These are phyloP conservation scores for Jaltomata sinuosa DNA, from an alignment of 257 asterid genomes.

Conservation along the genomic window DNA sequence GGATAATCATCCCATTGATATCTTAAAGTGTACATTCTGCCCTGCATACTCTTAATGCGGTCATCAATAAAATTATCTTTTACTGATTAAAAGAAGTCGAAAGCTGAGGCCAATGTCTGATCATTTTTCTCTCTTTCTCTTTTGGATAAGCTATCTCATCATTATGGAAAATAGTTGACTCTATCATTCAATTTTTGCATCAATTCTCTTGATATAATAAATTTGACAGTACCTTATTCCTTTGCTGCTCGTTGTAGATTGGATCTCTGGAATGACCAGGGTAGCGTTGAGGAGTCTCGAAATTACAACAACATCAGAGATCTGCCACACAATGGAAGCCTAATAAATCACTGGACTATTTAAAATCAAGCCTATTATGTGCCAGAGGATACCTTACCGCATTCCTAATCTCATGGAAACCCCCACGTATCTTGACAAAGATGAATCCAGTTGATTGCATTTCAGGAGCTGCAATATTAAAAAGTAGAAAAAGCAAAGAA, in stretches of 20 bases:
- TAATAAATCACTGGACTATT: not conserved
- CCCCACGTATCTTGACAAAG: conserved; percentile 87
- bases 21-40: not conserved
- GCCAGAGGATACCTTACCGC: conserved; percentile 42
- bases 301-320: conserved; percentile 83
- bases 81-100: not conserved
- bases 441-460: conserved; percentile 50
- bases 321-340: conserved; percentile 31
- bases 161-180: not conserved
- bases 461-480: conserved; percentile 48
- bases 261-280: conserved; percentile 86
- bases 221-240: conserved; percentile 65
- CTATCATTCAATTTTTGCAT: not conserved
- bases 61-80: not conserved
- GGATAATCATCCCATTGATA: not conserved
- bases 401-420: conserved; percentile 92
- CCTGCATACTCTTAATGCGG: not conserved
- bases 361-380: not conserved
- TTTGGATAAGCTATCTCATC: not conserved
- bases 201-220: not conserved
- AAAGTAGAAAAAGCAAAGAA: not conserved
- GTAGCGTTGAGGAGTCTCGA: conserved; percentile 94
- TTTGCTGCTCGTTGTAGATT: conserved; percentile 94
- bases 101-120: not conserved
- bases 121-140: not conserved